Evolutionary conservation across 768 basidiomycete genomes (phyloP).

Genomic region (Trametes villosa): DNA sequence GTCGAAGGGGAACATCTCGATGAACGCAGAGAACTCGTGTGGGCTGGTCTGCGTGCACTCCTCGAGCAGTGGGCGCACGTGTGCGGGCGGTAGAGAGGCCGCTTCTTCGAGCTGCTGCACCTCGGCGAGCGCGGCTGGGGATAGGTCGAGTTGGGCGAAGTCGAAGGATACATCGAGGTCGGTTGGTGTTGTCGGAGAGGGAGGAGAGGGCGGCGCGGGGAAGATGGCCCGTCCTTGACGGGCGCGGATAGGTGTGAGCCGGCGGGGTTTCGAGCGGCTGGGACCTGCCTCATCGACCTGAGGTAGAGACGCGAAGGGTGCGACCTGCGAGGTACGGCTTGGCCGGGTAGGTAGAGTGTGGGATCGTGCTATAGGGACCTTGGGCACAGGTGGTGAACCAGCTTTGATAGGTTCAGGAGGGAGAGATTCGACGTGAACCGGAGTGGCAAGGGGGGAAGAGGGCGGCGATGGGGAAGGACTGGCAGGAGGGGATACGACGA

Average conservation of each 20-base stretch:
- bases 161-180: slow-evolving; percentile 55
- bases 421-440: background rate
- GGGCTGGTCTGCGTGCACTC: slow-evolving; percentile 74
- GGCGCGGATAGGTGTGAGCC: slow-evolving; percentile 69
- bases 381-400: background rate
- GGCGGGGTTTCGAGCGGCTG: slow-evolving; percentile 49
- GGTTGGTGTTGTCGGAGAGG: slow-evolving; percentile 60
- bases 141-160: slow-evolving; percentile 48
- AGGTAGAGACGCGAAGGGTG: slow-evolving; percentile 10
- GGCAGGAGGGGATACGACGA: slow-evolving; percentile 14
- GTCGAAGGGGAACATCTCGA: slow-evolving; percentile 78
- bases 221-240: slow-evolving; percentile 40
- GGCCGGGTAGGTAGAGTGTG: slow-evolving; percentile 5
- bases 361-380: background rate
- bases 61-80: slow-evolving; percentile 65
- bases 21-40: slow-evolving; percentile 82
- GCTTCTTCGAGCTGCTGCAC: slow-evolving; percentile 20
- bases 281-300: slow-evolving; percentile 11
- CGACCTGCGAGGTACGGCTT: background rate
- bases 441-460: background rate
- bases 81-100: slow-evolving; percentile 45
- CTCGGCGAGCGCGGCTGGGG: slow-evolving; percentile 29
- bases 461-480: slow-evolving; percentile 9
- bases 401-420: background rate
- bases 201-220: slow-evolving; percentile 47